Base-by-base conservation (phyloP, 2,329 filamentous ascomycete genomes). In the Exserohilum rostratum region DNA sequence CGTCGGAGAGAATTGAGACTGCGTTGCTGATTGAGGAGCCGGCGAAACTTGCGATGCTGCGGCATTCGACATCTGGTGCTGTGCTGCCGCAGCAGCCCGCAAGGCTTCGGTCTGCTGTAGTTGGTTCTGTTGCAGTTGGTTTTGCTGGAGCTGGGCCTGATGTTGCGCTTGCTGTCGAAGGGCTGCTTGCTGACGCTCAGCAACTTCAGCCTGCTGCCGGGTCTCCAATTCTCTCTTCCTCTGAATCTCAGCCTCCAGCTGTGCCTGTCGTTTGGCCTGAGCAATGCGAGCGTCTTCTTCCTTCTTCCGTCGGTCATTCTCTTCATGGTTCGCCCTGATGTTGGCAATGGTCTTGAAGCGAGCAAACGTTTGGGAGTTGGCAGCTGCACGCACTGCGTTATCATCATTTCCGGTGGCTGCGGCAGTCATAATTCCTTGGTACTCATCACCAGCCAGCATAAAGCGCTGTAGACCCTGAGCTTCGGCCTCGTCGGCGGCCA, bases 401-500 rank as follows among this genome's bases (percentile, higher is more conserved):
- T 96, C 92, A 55, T 90, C 88, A n/a, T 85, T 81, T 50, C 87
- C 84, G 53, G 83, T 83, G 6, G 83, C 83, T 35, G 73, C 74
- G 17, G 82, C 80, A 3, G 84, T 82, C 12, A 81, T 80, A 35
- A 80, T 83, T 1, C 88, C 82, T 55, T 92, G 83, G 5, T 91
- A 85, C 66, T 97, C 93, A 68, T 99, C 95, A 76, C 93, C 86
- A 18, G 91, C 88, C 46, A 98, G 87, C 91, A 99, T 95, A 64
- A 91, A 96, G 42, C 91, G 86, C 76, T 99, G 93, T 61, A 91
- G 87, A 55, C 92, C 90, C 18, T 93, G 93, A 0, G 92, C 91
- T 55, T 91, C 83, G 1, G 95, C 93, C 77, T 99, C 93, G 69
- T 99, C 95, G 6, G 93, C 93, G 7, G 91, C 95, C 79, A 98